These are phyloP conservation scores for Phaffia australis DNA, from an alignment of 768 basidiomycete genomes.

Conservation along the genomic window DNA sequence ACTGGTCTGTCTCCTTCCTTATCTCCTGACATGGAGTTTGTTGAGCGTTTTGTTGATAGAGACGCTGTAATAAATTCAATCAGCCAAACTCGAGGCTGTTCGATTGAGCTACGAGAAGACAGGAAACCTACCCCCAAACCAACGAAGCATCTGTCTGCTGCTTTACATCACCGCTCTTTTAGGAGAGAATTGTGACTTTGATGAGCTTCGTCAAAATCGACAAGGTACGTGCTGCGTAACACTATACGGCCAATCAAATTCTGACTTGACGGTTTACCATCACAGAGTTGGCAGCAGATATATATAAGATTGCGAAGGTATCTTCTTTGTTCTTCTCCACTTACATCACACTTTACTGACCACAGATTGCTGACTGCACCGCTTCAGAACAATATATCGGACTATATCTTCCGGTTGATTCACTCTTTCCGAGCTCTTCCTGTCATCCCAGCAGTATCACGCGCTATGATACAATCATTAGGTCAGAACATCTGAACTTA, in stretches of 20 bases:
- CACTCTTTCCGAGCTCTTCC: slow-evolving; percentile 37
- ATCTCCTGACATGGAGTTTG: slow-evolving; percentile 39
- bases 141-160: slow-evolving; percentile 43
- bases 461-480: slow-evolving; percentile 71
- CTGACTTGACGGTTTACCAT: neutral
- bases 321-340: too few species aligned
- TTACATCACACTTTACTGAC: too few species aligned
- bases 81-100: slow-evolving; percentile 44
- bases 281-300: too few species aligned
- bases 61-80: neutral
- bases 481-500: slow-evolving; percentile 44
- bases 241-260: neutral
- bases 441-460: slow-evolving; percentile 49
- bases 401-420: neutral
- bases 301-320: too few species aligned
- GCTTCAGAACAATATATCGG: too few species aligned
- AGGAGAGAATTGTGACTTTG: slow-evolving; percentile 81
- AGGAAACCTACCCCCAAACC: slow-evolving; percentile 26
- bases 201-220: slow-evolving; percentile 55
- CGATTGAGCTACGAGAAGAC: slow-evolving; percentile 43
- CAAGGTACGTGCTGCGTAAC: slow-evolving; percentile 43
- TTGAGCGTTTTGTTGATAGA: neutral
- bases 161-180: slow-evolving; percentile 76
- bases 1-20: slow-evolving; percentile 48
- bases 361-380: too few species aligned